These are phyloP conservation scores for Coelastrella sp. DNA, from an alignment of 139 green algal genomes.

Conservation along the genomic window DNA sequence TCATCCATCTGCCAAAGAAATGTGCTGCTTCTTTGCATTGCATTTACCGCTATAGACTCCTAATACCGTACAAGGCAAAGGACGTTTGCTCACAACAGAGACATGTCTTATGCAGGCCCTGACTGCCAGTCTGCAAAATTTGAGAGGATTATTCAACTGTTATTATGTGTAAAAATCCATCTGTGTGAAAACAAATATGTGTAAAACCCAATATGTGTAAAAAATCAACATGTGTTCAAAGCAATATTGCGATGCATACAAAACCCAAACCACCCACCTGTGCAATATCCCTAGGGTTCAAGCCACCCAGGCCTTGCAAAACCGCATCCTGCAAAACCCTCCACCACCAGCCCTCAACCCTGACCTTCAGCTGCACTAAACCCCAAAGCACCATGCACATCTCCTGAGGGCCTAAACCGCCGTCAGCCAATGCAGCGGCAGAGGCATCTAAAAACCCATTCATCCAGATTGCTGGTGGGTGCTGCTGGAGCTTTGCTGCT, in stretches of 20 bases:
- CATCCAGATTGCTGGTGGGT: slow-evolving; percentile 12
- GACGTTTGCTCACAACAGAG: too few relatives aligned
- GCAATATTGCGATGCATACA: not conserved
- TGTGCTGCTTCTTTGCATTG: too few relatives aligned
- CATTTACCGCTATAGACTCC: too few relatives aligned
- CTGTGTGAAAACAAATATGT: too few relatives aligned
- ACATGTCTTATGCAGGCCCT: too few relatives aligned
- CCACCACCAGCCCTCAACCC: not conserved
- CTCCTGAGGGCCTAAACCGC: slow-evolving; percentile 15
- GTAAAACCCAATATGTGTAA: too few relatives aligned
- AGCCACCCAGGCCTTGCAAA: too few relatives aligned
- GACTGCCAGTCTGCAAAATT: too few relatives aligned
- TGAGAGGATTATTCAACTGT: too few relatives aligned
- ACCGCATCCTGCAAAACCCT: not conserved
- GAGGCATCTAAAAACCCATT: not conserved
- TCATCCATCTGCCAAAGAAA: too few relatives aligned
- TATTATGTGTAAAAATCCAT: too few relatives aligned
- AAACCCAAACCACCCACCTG: slow-evolving; percentile 3
- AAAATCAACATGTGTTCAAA: not conserved
- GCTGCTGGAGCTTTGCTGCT: slow-evolving; percentile 40
- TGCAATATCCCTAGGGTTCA: slow-evolving; percentile 24
- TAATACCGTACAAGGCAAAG: too few relatives aligned
- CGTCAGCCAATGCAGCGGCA: not conserved
- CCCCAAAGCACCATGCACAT: slow-evolving; percentile 32
- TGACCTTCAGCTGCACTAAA: slow-evolving; percentile 5